Percentiles rank a stretch among this genome's conserved stretches.
Evolutionary conservation across 2,329 filamentous ascomycete genomes (phyloP).

Genomic region (Epichloe coenophiala): DNA sequence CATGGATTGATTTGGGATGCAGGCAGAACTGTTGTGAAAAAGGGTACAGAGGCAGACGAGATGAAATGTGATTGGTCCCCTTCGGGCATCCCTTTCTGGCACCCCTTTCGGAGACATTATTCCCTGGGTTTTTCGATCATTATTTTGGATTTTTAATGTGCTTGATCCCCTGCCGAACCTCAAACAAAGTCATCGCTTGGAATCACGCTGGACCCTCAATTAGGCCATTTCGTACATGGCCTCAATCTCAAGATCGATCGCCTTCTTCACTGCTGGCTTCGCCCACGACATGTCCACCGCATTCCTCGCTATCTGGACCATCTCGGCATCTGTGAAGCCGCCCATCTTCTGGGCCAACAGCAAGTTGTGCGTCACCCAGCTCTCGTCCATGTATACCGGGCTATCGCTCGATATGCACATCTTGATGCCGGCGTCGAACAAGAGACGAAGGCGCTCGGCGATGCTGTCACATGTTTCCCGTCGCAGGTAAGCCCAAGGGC

Average conservation of each 20-base stretch:
- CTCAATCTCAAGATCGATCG: not conserved
- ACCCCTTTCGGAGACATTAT: no score
- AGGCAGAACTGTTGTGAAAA: no score
- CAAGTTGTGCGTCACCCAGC: slow-evolving; percentile 35
- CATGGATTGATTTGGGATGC: no score
- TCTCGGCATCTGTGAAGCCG: slow-evolving; percentile 24
- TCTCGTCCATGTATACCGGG: slow-evolving; percentile 47
- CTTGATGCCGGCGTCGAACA: slow-evolving; percentile 46
- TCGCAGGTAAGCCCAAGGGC: slow-evolving; percentile 31
- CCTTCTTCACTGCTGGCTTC: slow-evolving; percentile 20
- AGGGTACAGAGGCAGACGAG: no score
- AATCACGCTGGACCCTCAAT: not conserved
- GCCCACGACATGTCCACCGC: slow-evolving; percentile 34
- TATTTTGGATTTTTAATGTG: no score
- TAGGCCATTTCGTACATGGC: not conserved
- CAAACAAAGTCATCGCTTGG: not conserved
- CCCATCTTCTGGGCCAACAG: slow-evolving; percentile 28
- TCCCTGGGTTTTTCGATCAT: no score
- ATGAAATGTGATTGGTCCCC: no score
- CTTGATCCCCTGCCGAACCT: no score
- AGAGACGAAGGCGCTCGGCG: slow-evolving; percentile 32
- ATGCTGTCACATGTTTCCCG: slow-evolving; percentile 26
- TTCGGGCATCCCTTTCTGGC: no score
- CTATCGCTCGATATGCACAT: slow-evolving; percentile 63
- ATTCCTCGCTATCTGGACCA: slow-evolving; percentile 28